Evolutionary conservation across 192 early-diverging fungal species (phyloP), one percentile per base, ranked within the genome.

Genomic region (Funneliformis mosseae): DNA sequence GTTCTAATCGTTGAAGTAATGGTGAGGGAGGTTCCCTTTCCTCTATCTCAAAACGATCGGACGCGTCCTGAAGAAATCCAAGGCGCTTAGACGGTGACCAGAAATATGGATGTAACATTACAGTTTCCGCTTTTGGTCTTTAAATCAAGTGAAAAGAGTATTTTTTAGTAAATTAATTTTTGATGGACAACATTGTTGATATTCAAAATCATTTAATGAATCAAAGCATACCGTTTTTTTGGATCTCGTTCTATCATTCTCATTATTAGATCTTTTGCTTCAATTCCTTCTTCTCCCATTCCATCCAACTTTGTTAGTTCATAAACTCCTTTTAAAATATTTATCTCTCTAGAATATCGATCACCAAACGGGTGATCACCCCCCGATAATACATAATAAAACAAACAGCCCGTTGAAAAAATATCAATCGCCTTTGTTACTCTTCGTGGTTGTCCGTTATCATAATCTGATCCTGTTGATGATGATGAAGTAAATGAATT

Each of bases 341-440:
- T 97, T 14, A 92, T 88, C 83, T 99, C 98, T 60, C 97, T 90
- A 7, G 91, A 92, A 83, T 92, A 95, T 12, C 91, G 90, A 83
- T 97, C 96, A 68, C 97, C 97, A 88, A 98, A 99, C 7, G 98
- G 97, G 85, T 99, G 98, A 18, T 92, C 90, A 27, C 98, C 98
- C 41, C 89, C 86, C 10, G 94, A 94, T 42, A 98, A 87, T 5
- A 96, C 92, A 85, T 97, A 99, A 84, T 96, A 96, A 78, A 97
- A 98, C 45, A 98, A 93, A 84, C 96, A 98, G 23, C 98, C 98
- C 68, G 93, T 89, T 16, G 97, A 96, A 81, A 99, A 99, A 69
- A 99, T 94, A 81, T 99, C 98, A 50, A 99, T 95, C 5, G 95
- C 92, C 12, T 92, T 87, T 5, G 97, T 97, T 76, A 98, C 89